Base-by-base conservation (phyloP, 768 basidiomycete species). In the Suillus discolor region DNA sequence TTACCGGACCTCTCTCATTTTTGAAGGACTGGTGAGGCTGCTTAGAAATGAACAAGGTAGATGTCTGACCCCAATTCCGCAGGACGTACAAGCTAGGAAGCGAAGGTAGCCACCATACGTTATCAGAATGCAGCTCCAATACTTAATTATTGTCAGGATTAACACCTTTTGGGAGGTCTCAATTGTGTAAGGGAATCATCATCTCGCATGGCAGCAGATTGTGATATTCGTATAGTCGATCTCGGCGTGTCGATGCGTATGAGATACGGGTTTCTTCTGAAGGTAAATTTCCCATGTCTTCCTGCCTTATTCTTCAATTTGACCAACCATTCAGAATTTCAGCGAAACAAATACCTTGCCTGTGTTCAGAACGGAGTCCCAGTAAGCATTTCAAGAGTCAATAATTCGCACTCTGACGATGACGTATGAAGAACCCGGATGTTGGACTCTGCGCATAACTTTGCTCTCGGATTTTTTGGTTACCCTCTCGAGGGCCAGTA, bases 11-110 rank as follows among this genome's bases (percentile, higher is more conserved):
- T 3, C 76, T 95, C 6, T 74, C 79, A 1, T 96, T 95, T 74
- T 76, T 96, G 78, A 91, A 94, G 72, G 82, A 84, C 38, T 96
- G 93, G 93, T 90, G 63, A 62, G 84, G 74, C 68, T 67, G 62
- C 25, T 8, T 6, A 18, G 23, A 11, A 6, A 13, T 28, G 20
- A 67, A 18, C 16, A 28, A 51, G 39, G 18, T n/a, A 31, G 34
- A 47, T 61, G 23, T 39, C 34, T 49, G 15, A 11, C 15, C 54
- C 36, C 9, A 18, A 2, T 28, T 16, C 39, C 7, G 15, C 68
- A 92, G 91, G 94, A 87, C 89, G 11, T 95, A 93, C 76, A 90
- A 91, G 71, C 84, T 97, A 0, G 95, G 94, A 23, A 87, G 89
- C 77, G 94, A 96, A 77, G 79, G 89, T 90, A 68, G 16, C 23